Base-by-base conservation (phyloP, 2,329 filamentous ascomycete genomes). In the Grosmannia serpens region DNA sequence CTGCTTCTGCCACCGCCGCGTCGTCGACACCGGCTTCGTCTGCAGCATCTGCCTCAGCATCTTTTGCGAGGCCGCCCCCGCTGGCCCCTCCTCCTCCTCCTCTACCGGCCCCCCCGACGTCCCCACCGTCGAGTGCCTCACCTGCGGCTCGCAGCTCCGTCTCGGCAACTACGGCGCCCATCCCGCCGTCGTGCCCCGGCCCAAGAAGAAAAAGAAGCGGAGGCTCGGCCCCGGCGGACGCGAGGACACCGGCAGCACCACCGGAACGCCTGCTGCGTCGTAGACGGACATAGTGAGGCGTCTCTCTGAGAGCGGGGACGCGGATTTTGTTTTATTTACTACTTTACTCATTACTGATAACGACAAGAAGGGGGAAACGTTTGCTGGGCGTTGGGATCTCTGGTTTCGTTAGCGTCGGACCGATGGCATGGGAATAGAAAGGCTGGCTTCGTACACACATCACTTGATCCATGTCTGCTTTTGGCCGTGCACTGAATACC, bases 21-120 rank as follows among this genome's bases (percentile, higher is more conserved):
- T 97, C 24, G 87, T 99, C 50, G 90, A 96, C 71, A 84, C 91
- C 1, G 94, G 91, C 10, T 99, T 89, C 69, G 92, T 99, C 44
- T 99, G 94, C 76, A 95, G 89, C 61, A 91, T 99, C 65, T 99
- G 94, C 69, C 77, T 99, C 51, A 95, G 89, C 71, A 99, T 95
- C 66, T 96, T 95, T 70, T 96, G 91, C 73, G 77, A 82, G 65
- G 70, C 79, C 29, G 70, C 79, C 29, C 56, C 60, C 8, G 24
- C 15, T 11, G 26, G 38, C 44, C n/a, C 22, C 27, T 9, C 38
- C 9, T 8, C 38, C 6, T 17, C 7, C 38, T 26, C 13, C 22
- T 4, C 38, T 11, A 1, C 38, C 9, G 41, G 5, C n/a, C 9
- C 31, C 24, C 2, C 22, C 10, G 22, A 29, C 20, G 4, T 24